Evolutionary conservation across 1,139 yeast genomes (phyloP).

Genomic region (Geotrichum phurueaensis): DNA sequence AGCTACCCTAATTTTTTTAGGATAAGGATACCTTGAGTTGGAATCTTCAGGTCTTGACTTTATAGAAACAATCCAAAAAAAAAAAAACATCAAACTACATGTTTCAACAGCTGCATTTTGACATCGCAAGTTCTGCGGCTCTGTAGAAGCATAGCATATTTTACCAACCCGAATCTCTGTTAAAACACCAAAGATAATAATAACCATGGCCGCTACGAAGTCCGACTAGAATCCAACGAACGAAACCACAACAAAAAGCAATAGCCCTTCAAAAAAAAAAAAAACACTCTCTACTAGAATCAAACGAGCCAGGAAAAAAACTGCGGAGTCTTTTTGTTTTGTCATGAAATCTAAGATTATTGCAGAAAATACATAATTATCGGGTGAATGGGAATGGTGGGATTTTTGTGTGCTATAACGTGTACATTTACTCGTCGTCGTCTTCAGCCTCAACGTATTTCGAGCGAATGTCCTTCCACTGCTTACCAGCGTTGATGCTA

Average conservation of each 20-base stretch:
- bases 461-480: slow-evolving; percentile 90
- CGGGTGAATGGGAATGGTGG: background rate
- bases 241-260: background rate
- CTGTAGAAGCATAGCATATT: background rate
- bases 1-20: too few relatives aligned
- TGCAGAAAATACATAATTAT: background rate
- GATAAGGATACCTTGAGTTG: too few relatives aligned
- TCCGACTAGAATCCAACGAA: background rate
- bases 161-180: background rate
- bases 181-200: background rate
- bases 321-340: background rate
- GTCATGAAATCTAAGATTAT: background rate
- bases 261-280: background rate
- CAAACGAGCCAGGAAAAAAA: background rate
- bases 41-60: too few relatives aligned
- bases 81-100: background rate
- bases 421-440: slow-evolving; percentile 28
- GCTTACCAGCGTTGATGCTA: slow-evolving; percentile 85
- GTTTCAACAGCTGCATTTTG: background rate
- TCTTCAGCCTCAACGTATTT: slow-evolving; percentile 40
- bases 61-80: too few relatives aligned
- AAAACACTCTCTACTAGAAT: background rate
- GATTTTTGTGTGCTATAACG: background rate
- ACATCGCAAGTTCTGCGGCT: background rate
- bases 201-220: background rate